These are phyloP conservation scores for Lumnitzera racemosa DNA, from an alignment of 345 rosid species.

Conservation along the genomic window DNA sequence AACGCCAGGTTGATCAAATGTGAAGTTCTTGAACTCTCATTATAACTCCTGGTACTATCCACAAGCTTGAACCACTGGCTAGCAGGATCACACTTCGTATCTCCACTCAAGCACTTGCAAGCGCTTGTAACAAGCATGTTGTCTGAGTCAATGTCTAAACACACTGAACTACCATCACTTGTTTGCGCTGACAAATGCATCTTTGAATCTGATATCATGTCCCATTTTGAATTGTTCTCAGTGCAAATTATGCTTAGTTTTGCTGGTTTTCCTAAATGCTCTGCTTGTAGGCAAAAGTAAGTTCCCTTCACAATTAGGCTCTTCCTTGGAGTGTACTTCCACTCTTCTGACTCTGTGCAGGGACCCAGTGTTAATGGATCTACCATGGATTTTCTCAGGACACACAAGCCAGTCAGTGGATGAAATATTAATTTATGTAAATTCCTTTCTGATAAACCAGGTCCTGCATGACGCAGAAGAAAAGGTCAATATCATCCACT, in stretches of 20 bases:
- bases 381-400: constrained; percentile 32
- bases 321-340: constrained; percentile 54
- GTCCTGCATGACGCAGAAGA: constrained; percentile 40
- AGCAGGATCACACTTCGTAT: constrained; percentile 15
- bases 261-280: constrained; percentile 26
- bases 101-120: constrained; percentile 20
- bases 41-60: constrained; percentile 9
- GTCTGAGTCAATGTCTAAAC: constrained; percentile 65
- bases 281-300: constrained; percentile 59
- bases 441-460: constrained; percentile 46
- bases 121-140: constrained; percentile 9
- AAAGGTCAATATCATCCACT: too few relatives aligned
- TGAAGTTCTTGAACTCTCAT: neutral
- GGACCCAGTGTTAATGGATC: constrained; percentile 53
- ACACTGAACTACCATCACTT: constrained; percentile 35
- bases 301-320: constrained; percentile 38
- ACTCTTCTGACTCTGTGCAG: constrained; percentile 63
- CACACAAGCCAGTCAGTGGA: constrained; percentile 72
- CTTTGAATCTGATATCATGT: constrained; percentile 57
- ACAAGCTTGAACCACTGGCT: constrained; percentile 25
- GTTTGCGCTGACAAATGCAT: constrained; percentile 62
- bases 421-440: constrained; percentile 64
- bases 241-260: constrained; percentile 41
- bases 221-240: constrained; percentile 49
- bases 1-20: constrained; percentile 4